A percentile compares a stretch with the other conserved stretches of the same genome.
phyloP scores from a whole-genome alignment of 805 yeast genomes.

The Saturnispora silvae region DNA sequence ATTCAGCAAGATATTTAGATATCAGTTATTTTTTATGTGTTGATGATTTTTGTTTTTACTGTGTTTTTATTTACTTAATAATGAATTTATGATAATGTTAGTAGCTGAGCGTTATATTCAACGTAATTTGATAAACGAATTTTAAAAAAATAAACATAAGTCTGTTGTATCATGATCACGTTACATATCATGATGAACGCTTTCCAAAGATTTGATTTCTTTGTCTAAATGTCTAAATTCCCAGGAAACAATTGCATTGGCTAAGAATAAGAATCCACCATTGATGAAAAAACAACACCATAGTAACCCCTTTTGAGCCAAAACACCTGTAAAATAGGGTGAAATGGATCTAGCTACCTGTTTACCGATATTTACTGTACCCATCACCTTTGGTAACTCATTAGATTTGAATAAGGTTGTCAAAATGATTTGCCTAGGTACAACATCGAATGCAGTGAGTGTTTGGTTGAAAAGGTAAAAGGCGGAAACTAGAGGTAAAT shows the following conservation, averaged over 20 bases:
- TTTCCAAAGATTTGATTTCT: constrained; percentile 15
- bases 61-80: neutral
- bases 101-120: too few species aligned
- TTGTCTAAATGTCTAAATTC: constrained; percentile 33
- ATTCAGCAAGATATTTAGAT: constrained; percentile 17
- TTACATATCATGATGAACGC: constrained; percentile 14
- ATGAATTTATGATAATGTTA: too few species aligned
- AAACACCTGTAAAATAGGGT: constrained; percentile 66
- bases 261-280: constrained; percentile 39
- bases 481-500: constrained; percentile 34
- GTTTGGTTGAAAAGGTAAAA: constrained; percentile 47
- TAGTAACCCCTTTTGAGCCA: constrained; percentile 43
- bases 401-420: constrained; percentile 51
- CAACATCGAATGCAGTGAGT: constrained; percentile 79
- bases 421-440: constrained; percentile 75
- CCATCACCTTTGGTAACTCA: constrained; percentile 71
- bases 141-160: neutral
- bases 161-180: too few species aligned
- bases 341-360: constrained; percentile 79
- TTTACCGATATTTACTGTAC: constrained; percentile 76
- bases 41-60: neutral
- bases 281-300: constrained; percentile 43
- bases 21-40: neutral
- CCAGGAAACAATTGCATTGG: constrained; percentile 35
- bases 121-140: neutral